Percentiles rank a stretch among this genome's conserved stretches.
Evolutionary conservation across 148 eudicot species (phyloP).

Genomic region (Tetragonia tetragonoides): DNA sequence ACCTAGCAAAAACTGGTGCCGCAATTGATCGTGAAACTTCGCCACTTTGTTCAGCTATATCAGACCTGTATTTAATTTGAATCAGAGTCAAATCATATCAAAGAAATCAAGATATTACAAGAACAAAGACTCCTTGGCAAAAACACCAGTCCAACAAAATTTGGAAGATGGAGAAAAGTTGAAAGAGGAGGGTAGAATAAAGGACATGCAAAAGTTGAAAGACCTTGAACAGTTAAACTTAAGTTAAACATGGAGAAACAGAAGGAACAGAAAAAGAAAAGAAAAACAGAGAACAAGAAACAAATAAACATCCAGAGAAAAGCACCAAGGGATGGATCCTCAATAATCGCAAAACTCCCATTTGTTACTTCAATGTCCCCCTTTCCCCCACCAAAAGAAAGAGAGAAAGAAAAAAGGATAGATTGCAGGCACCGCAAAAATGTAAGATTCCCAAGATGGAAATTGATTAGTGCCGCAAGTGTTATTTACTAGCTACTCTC

Average conservation of each 20-base stretch:
- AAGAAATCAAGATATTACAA: not conserved
- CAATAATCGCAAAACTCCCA: not conserved
- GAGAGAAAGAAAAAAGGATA: not conserved
- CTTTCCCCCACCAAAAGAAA: not conserved
- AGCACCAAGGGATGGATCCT: not conserved
- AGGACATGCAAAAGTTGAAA: not conserved
- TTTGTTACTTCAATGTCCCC: not conserved
- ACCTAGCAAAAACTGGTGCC: conserved; percentile 75
- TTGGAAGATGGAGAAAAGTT: not conserved
- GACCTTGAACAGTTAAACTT: too few relatives aligned
- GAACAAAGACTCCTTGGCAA: not conserved
- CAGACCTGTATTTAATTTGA: conserved; percentile 45
- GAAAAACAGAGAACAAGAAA: not conserved
- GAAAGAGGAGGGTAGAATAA: too few relatives aligned
- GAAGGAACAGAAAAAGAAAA: not conserved
- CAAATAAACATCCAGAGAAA: not conserved
- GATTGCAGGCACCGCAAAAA: not conserved
- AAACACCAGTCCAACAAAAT: not conserved
- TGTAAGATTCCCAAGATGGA: not conserved
- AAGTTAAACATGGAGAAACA: too few relatives aligned
- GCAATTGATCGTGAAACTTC: conserved; percentile 65
- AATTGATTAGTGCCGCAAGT: not conserved
- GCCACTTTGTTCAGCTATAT: conserved; percentile 93
- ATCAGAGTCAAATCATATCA: not conserved
- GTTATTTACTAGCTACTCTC: too few relatives aligned